Base-by-base conservation (phyloP, 257 asterid species). In the Vinca minor region DNA sequence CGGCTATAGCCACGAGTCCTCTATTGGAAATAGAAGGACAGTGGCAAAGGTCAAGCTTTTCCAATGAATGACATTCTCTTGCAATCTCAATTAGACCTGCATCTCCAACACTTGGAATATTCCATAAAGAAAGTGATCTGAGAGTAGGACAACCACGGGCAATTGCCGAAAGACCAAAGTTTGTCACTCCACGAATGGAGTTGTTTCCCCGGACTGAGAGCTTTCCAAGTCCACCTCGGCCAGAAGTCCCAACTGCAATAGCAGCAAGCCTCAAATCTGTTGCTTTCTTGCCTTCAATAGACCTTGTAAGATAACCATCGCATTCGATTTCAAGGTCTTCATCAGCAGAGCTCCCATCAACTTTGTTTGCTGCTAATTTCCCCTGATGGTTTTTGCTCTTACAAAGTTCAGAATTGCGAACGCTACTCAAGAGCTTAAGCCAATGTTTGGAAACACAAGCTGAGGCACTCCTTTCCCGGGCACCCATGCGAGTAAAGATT, bases 171-270 rank as follows among this genome's bases (percentile, higher is more conserved):
- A 92, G 73, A 58, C 98, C 98, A n/a, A 23, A n/a, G 54, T 84
- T 64, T 7, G 94, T 78, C 65, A 87, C 85, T 3, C 94, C 96
- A 48, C 87, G 77, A 15, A 58, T 11, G 6, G 88, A 32, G 76
- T 78, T 82, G 71, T 84, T 78, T 65, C 97, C 97, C 41, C 96
- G 73, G 63, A 92, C 74, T 0, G 83, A 87, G 54, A 92, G 97
- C 83, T 92, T 92, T 36, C 94, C 96, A 10, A 92, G 87, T 13
- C 98, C 98, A 47, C 98, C 98, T n/a, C 95, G 98, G 73, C 84
- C 75, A 12, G 94, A 79, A 18, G 97, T 92, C 8, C 96, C 96
- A 4, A 92, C 85, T 0, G 98, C 94, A 68, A 92, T 89, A 41
- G 97, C 89, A 4, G 91, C 89, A 46, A 92, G 96, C 69, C 97